Evolutionary conservation across 2,329 filamentous ascomycete species (phyloP).

Genomic region (Aspergillus caelatus): DNA sequence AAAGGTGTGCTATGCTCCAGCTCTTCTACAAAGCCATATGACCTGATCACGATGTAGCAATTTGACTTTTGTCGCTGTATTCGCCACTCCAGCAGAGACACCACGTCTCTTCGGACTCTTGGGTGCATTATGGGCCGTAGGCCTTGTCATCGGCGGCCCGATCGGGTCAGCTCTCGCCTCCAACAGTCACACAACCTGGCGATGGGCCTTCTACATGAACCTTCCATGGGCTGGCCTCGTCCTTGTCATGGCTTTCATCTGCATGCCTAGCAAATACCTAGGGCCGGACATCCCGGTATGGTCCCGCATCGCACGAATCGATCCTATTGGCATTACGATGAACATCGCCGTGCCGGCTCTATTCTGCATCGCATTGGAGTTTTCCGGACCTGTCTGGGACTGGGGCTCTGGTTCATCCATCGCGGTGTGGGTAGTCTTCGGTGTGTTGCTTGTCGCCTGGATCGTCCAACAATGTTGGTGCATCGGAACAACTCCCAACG

Average conservation of each 20-base stretch:
- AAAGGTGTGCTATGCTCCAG: not conserved
- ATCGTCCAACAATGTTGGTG: slow-evolving; percentile 45
- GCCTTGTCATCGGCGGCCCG: slow-evolving; percentile 1
- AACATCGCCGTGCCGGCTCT: slow-evolving; percentile 27
- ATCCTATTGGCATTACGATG: slow-evolving; percentile 11
- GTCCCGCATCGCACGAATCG: not conserved
- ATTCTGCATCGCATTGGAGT: slow-evolving; percentile 42
- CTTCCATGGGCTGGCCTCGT: not conserved
- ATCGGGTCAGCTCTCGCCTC: slow-evolving; percentile 3
- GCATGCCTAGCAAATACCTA: slow-evolving; percentile 11
- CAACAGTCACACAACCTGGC: not conserved
- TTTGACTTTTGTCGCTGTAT: slow-evolving; percentile 4
- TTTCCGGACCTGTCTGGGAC: slow-evolving; percentile 52
- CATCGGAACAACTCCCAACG: slow-evolving; percentile 47
- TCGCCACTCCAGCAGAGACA: slow-evolving; percentile 1
- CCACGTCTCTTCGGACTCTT: slow-evolving; percentile 1
- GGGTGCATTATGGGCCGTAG: slow-evolving; percentile 5
- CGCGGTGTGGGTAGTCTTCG: slow-evolving; percentile 51
- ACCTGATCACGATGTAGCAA: not conserved
- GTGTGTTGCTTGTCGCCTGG: slow-evolving; percentile 48
- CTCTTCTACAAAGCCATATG: not conserved
- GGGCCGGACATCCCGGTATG: slow-evolving; percentile 4
- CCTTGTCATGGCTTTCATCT: not conserved
- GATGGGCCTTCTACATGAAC: slow-evolving; percentile 11
- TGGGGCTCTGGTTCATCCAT: slow-evolving; percentile 53